Evolutionary conservation across 352 stramenopile species (phyloP).

Genomic region (Globisporangium canariense): DNA sequence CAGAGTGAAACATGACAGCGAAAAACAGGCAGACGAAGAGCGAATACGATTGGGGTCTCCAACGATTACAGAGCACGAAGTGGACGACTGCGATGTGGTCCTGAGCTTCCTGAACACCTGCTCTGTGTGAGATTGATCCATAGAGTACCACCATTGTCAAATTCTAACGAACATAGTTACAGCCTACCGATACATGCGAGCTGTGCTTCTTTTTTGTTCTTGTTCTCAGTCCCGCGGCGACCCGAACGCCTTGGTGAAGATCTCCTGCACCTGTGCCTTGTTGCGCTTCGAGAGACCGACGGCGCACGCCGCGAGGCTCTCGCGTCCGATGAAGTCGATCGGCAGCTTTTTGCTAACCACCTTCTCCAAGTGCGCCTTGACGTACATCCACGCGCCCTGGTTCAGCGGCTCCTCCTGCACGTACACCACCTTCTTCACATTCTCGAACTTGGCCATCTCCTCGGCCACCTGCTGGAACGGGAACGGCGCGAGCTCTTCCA

Average conservation of each 20-base stretch:
- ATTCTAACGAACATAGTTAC: slow-evolving; percentile 1
- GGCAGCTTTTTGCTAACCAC: slow-evolving; percentile 52
- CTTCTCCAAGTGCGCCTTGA: slow-evolving; percentile 70
- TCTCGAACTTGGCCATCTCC: slow-evolving; percentile 52
- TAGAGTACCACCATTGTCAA: neutral
- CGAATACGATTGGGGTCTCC: slow-evolving; percentile 1
- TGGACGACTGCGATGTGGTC: slow-evolving; percentile 5
- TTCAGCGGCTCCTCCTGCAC: slow-evolving; percentile 84
- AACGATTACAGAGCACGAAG: neutral
- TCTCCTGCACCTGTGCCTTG: slow-evolving; percentile 55
- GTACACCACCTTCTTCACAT: slow-evolving; percentile 71
- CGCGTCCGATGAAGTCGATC: slow-evolving; percentile 70
- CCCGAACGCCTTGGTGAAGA: slow-evolving; percentile 64
- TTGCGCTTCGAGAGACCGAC: slow-evolving; percentile 75
- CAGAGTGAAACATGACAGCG: neutral
- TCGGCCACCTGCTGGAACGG: slow-evolving; percentile 64
- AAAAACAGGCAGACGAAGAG: neutral
- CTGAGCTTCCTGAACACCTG: slow-evolving; percentile 17
- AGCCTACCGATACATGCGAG: neutral
- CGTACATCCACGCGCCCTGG: slow-evolving; percentile 75
- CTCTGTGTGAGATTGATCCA: neutral
- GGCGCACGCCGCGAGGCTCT: slow-evolving; percentile 64
- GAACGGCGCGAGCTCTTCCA: slow-evolving; percentile 87
- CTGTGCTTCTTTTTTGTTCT: slow-evolving; percentile 8
- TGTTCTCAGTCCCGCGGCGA: slow-evolving; percentile 10